Percentiles rank a stretch among this genome's conserved stretches.
These are phyloP conservation scores for Thelonectria blattea DNA, from an alignment of 2,329 filamentous ascomycete genomes.

Conservation along the genomic window DNA sequence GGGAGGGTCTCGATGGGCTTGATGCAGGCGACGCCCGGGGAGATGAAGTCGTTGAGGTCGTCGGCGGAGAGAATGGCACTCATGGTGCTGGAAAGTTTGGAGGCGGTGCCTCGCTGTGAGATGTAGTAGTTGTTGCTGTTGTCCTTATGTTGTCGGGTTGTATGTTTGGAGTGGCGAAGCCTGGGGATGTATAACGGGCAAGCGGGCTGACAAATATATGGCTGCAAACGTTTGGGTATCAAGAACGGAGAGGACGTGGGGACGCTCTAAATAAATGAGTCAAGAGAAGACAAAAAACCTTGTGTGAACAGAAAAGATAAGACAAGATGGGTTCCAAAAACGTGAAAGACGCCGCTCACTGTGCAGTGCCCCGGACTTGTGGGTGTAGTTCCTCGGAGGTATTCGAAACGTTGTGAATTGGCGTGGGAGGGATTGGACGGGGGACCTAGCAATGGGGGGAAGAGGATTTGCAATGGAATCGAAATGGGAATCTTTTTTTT, in stretches of 20 bases:
- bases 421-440: not conserved
- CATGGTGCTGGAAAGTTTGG: slow-evolving; percentile 61
- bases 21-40: slow-evolving; percentile 95
- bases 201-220: slow-evolving; percentile 35
- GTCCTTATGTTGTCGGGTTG: not conserved
- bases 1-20: slow-evolving; percentile 96
- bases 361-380: slow-evolving; percentile 8
- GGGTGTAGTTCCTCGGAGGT: slow-evolving; percentile 32
- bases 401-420: slow-evolving; percentile 12
- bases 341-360: too few species aligned
- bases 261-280: slow-evolving; percentile 4
- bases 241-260: slow-evolving; percentile 3
- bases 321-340: too few species aligned
- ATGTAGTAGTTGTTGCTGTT: slow-evolving; percentile 12
- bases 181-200: slow-evolving; percentile 8
- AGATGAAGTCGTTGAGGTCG: slow-evolving; percentile 99
- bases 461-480: slow-evolving; percentile 44
- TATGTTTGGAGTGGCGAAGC: slow-evolving; percentile 8
- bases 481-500: too few species aligned
- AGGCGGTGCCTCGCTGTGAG: not conserved
- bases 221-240: slow-evolving; percentile 18
- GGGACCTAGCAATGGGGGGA: slow-evolving; percentile 40
- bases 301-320: not conserved
- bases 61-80: slow-evolving; percentile 96
- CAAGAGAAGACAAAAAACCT: not conserved